Conservation (phyloP, 1,284 basidiomycete genomes). For the Fistulinella cinereoalba region DNA sequence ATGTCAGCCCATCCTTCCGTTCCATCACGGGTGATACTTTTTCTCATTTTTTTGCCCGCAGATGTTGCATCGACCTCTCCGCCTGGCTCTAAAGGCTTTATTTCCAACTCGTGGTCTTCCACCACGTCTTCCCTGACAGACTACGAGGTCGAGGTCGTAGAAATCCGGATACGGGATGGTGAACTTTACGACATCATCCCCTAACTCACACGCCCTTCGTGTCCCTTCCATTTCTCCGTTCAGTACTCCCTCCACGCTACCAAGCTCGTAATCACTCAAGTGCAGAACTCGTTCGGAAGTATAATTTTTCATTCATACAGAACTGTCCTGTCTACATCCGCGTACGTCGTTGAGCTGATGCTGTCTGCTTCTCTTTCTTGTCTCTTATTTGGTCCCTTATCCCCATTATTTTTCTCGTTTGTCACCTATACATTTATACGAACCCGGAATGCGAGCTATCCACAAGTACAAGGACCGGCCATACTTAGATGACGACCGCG, state of each 20-base stretch:
- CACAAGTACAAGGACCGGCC: constrained; percentile 5
- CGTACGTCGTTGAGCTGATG: constrained; percentile 8
- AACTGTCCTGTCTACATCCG: not conserved
- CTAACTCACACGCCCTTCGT: constrained; percentile 31
- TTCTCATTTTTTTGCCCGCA: constrained; percentile 28
- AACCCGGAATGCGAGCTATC: constrained; percentile 2
- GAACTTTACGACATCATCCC: constrained; percentile 75
- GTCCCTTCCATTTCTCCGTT: not conserved
- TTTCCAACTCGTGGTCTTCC: constrained; percentile 66
- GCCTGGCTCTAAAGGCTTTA: constrained; percentile 60
- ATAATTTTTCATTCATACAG: constrained; percentile 8
- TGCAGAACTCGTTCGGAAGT: constrained; percentile 11
- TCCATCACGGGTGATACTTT: not conserved
- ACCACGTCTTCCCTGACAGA: constrained; percentile 60
- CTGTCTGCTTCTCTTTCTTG: constrained; percentile 5
- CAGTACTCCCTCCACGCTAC: constrained; percentile 2
- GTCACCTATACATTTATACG: constrained; percentile 9
- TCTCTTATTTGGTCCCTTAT: not conserved
- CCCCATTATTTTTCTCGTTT: not conserved
- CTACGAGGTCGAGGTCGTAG: constrained; percentile 80
- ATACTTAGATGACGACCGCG: constrained; percentile 15
- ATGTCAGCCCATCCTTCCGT: constrained; percentile 52
- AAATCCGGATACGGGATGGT: constrained; percentile 74
- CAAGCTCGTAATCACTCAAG: constrained; percentile 9
- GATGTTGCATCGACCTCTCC: constrained; percentile 81